Conservation (phyloP, 257 asterid species). For the Nemophila menziesii region DNA sequence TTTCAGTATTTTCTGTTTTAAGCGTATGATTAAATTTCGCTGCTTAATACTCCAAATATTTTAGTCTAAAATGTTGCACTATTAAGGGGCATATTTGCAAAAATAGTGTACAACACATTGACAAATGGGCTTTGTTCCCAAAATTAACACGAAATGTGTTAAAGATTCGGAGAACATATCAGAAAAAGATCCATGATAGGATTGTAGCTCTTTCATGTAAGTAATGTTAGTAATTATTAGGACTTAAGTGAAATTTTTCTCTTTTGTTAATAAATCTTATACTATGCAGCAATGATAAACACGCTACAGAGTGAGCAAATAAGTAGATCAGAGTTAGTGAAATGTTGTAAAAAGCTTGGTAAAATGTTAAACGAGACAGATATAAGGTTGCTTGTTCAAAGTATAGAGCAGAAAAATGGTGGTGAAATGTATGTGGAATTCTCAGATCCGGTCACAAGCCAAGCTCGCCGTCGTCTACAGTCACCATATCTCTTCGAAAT, state of each 20-base stretch:
- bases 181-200: constrained; percentile 81
- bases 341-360: constrained; percentile 59
- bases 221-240: background rate
- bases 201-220: constrained; percentile 56
- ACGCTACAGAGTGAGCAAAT: constrained; percentile 38
- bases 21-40: too few species aligned
- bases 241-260: background rate
- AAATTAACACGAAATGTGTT: constrained; percentile 34
- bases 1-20: too few species aligned
- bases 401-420: constrained; percentile 34
- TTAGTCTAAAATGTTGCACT: too few species aligned
- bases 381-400: constrained; percentile 42
- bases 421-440: constrained; percentile 48
- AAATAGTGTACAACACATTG: too few species aligned
- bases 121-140: too few species aligned
- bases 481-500: too few species aligned
- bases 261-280: background rate
- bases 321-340: constrained; percentile 42
- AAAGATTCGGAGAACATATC: constrained; percentile 54
- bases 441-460: too few species aligned
- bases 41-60: too few species aligned
- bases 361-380: constrained; percentile 65
- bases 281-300: constrained; percentile 51
- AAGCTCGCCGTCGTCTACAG: too few species aligned
- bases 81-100: too few species aligned